Conservation (phyloP, 345 rosid species). For the Eucalyptus shirleyi region DNA sequence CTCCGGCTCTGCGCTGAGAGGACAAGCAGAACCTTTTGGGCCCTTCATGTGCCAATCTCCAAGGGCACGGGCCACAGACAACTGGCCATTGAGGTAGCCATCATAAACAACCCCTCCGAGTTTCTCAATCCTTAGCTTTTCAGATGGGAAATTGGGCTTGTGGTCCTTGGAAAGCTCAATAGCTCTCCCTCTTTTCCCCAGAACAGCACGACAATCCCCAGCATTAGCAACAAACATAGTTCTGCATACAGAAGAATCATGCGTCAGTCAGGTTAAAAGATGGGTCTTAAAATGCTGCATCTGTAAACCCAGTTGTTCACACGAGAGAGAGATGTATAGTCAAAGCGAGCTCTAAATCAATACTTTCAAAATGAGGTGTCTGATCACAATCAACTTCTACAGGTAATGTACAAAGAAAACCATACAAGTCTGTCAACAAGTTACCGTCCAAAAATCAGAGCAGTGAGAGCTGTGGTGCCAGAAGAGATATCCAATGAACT, state of each 20-base stretch:
- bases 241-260: constrained; percentile 16
- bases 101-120: constrained; percentile 90
- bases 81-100: constrained; percentile 94
- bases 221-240: constrained; percentile 78
- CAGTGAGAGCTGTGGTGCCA: constrained; percentile 87
- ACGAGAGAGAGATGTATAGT: background rate
- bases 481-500: constrained; percentile 87
- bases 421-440: background rate
- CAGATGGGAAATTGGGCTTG: constrained; percentile 70
- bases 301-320: background rate
- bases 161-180: constrained; percentile 91
- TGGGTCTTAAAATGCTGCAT: background rate
- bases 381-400: background rate
- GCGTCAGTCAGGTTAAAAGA: background rate
- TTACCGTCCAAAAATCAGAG: constrained; percentile 75
- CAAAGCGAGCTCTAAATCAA: background rate
- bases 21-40: constrained; percentile 81
- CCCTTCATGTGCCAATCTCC: constrained; percentile 99
- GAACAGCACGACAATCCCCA: constrained; percentile 95
- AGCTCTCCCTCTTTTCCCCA: constrained; percentile 88
- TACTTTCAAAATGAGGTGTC: background rate
- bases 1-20: constrained; percentile 88
- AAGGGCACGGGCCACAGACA: constrained; percentile 92
- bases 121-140: constrained; percentile 74
- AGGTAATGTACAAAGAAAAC: background rate